Evolutionary conservation across 805 yeast genomes (phyloP).

Genomic region (Candida khao-thaluensis): DNA sequence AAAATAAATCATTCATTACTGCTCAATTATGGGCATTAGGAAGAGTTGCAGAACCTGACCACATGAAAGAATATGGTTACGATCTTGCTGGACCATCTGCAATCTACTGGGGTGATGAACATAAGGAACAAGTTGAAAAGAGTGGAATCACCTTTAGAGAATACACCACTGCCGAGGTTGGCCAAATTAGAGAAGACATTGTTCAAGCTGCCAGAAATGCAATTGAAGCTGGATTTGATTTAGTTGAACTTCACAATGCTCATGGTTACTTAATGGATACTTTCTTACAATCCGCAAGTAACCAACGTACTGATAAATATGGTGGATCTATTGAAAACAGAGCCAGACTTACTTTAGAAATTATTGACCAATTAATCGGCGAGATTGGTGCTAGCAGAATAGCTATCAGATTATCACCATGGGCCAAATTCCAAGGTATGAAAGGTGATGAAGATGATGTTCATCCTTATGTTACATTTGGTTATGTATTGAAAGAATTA

Average conservation of each 20-base stretch:
- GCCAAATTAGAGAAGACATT: conserved; percentile 18
- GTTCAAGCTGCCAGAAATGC: conserved; percentile 29
- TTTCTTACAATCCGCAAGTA: conserved; percentile 30
- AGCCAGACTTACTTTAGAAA: conserved; percentile 28
- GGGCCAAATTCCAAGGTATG: conserved; percentile 33
- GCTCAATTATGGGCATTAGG: conserved; percentile 58
- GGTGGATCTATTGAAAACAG: conserved; percentile 40
- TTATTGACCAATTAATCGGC: conserved; percentile 33
- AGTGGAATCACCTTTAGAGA: conserved; percentile 14
- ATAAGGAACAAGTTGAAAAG: conserved; percentile 3
- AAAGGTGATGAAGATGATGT: conserved; percentile 29
- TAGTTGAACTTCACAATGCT: conserved; percentile 40
- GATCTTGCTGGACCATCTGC: conserved; percentile 15
- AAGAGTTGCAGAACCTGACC: conserved; percentile 30
- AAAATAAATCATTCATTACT: conserved; percentile 39
- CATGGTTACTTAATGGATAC: conserved; percentile 39
- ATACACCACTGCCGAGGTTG: conserved; percentile 22
- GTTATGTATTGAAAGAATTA: conserved; percentile 29
- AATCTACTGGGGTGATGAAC: conserved; percentile 1
- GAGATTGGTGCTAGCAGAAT: conserved; percentile 33
- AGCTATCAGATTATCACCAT: conserved; percentile 37
- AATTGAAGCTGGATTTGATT: conserved; percentile 36
- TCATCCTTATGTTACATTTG: conserved; percentile 22
- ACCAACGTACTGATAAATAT: conserved; percentile 30
- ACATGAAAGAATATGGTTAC: conserved; percentile 23